These are phyloP conservation scores for Orychophragmus violaceus DNA, from an alignment of 345 rosid species.

Conservation along the genomic window DNA sequence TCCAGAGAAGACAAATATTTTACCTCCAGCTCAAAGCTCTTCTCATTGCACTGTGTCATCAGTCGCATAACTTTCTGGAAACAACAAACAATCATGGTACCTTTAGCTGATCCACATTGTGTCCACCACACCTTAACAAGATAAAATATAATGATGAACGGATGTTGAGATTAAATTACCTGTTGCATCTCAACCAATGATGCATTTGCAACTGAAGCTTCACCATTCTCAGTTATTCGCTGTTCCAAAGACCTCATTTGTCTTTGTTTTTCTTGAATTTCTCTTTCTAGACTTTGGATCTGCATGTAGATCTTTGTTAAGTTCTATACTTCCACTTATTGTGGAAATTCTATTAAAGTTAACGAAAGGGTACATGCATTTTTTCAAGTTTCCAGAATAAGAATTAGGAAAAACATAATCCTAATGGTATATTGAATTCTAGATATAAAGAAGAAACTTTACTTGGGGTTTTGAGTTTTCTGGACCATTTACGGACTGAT, in stretches of 20 bases:
- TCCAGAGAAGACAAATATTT: slow-evolving; percentile 11
- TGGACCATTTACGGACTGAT: slow-evolving; percentile 83
- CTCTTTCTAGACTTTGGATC: slow-evolving; percentile 79
- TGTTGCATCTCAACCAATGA: slow-evolving; percentile 95
- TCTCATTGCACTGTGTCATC: slow-evolving; percentile 95
- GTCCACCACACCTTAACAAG: neutral
- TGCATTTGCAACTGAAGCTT: slow-evolving; percentile 88
- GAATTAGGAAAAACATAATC: neutral
- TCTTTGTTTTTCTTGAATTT: slow-evolving; percentile 84
- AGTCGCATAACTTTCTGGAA: slow-evolving; percentile 80
- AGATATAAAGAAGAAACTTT: slow-evolving; percentile 1
- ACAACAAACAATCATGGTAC: slow-evolving; percentile 17
- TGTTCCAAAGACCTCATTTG: slow-evolving; percentile 86
- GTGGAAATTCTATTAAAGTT: neutral
- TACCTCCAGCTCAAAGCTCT: slow-evolving; percentile 96
- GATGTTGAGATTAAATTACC: slow-evolving; percentile 38
- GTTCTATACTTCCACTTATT: neutral
- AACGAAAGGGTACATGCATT: neutral
- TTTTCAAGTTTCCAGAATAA: neutral
- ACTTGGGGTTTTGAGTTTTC: slow-evolving; percentile 78
- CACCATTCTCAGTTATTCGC: slow-evolving; percentile 80
- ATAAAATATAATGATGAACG: neutral
- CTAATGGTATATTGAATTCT: neutral
- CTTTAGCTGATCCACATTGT: slow-evolving; percentile 6
- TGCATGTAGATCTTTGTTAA: slow-evolving; percentile 19